These are phyloP conservation scores for Pichia kluyveri DNA, from an alignment of 805 yeast species.

Conservation along the genomic window DNA sequence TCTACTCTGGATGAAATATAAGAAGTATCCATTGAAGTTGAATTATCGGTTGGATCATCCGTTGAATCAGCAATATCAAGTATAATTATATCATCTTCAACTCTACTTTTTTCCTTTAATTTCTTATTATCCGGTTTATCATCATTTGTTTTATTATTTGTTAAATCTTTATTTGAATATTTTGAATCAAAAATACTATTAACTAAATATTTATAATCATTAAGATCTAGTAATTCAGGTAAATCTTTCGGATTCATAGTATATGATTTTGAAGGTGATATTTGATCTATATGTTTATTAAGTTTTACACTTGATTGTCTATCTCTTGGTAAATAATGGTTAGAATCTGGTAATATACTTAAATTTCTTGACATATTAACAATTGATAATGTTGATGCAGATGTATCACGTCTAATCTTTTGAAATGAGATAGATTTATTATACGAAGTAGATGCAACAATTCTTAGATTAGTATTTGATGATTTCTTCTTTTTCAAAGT, in stretches of 20 bases:
- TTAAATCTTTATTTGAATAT: neutral
- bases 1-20: slow-evolving; percentile 16
- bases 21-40: neutral
- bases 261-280: slow-evolving; percentile 3
- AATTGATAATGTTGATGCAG: slow-evolving; percentile 8
- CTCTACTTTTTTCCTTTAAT: neutral
- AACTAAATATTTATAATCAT: slow-evolving; percentile 24
- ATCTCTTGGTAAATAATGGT: slow-evolving; percentile 1
- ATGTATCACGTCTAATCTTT: slow-evolving; percentile 8
- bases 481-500: neutral
- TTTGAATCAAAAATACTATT: slow-evolving; percentile 19
- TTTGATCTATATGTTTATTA: slow-evolving; percentile 1
- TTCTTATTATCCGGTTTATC: neutral
- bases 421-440: slow-evolving; percentile 41
- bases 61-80: slow-evolving; percentile 1
- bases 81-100: slow-evolving; percentile 2
- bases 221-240: slow-evolving; percentile 21
- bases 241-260: slow-evolving; percentile 17
- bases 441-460: slow-evolving; percentile 40
- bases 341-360: slow-evolving; percentile 6
- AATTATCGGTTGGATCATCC: neutral
- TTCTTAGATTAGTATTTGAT: slow-evolving; percentile 24
- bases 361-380: slow-evolving; percentile 11
- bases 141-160: neutral
- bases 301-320: neutral